phyloP scores from a whole-genome alignment of 441 rosid genomes.

The Populus hybrid region DNA sequence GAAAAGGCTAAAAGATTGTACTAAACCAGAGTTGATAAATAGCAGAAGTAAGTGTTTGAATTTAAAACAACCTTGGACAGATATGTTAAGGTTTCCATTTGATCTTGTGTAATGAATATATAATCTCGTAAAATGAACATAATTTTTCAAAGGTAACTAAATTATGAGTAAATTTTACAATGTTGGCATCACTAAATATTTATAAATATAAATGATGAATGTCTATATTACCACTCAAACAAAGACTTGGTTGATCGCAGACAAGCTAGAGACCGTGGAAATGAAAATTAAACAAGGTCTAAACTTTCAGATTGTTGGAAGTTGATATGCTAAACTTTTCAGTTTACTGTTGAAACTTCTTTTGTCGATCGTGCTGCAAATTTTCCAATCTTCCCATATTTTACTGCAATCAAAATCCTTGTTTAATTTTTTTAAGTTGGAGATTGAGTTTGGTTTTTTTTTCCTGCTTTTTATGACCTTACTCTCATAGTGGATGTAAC shows the following conservation, averaged over 20 bases:
- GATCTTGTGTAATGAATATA: not conserved
- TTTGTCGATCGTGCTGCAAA: not conserved
- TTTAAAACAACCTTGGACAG: not conserved
- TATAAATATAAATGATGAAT: no score
- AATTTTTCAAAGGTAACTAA: not conserved
- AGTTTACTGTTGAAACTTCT: not conserved
- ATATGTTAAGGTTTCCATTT: not conserved
- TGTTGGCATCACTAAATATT: not conserved
- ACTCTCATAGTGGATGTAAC: no score
- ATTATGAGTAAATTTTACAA: not conserved
- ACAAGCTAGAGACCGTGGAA: no score
- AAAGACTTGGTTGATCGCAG: not conserved
- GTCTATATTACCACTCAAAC: not conserved
- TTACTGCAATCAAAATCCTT: no score
- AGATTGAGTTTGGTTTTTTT: no score
- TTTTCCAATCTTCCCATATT: no score
- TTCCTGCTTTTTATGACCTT: no score
- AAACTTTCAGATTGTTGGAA: no score
- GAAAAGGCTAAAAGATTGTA: not conserved
- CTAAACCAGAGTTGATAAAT: not conserved
- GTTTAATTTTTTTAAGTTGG: no score
- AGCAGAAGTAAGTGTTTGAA: not conserved
- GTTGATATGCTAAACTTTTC: no score
- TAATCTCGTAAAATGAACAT: not conserved
- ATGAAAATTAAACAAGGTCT: no score